Evolutionary conservation across 2,329 filamentous ascomycete genomes (phyloP).

Genomic region (Lasiodiplodia hormozganensis): DNA sequence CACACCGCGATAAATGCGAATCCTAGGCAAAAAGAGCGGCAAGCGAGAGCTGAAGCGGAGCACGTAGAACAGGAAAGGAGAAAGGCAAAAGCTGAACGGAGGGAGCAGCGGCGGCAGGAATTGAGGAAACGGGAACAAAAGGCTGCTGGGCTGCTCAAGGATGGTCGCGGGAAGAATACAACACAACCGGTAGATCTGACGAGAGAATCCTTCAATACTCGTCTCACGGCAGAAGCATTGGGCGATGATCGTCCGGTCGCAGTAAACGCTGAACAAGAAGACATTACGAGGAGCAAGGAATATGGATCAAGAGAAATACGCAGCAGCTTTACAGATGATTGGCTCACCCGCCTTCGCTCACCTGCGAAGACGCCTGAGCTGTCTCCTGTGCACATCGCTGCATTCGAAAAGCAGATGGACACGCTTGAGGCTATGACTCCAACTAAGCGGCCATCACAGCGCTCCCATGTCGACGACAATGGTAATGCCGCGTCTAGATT

Average conservation of each 20-base stretch:
- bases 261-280: neutral
- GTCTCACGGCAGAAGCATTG: neutral
- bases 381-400: neutral
- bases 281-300: neutral
- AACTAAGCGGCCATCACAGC: neutral
- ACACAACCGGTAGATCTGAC: slow-evolving; percentile 8
- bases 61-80: neutral
- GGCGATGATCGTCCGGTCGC: neutral
- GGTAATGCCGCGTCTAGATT: neutral
- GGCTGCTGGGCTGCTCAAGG: slow-evolving; percentile 12
- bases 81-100: slow-evolving; percentile 5
- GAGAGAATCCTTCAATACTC: neutral
- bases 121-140: slow-evolving; percentile 1
- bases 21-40: neutral
- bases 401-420: neutral
- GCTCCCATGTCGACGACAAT: neutral
- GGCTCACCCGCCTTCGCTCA: slow-evolving; percentile 12
- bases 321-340: slow-evolving; percentile 20
- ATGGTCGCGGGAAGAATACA: slow-evolving; percentile 5
- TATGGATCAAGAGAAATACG: slow-evolving; percentile 23
- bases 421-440: neutral
- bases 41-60: slow-evolving; percentile 7
- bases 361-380: slow-evolving; percentile 9
- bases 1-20: neutral
- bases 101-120: slow-evolving; percentile 6